Evolutionary conservation across 1,284 basidiomycete species (phyloP).

Genomic region (Vanrija pseudolonga): DNA sequence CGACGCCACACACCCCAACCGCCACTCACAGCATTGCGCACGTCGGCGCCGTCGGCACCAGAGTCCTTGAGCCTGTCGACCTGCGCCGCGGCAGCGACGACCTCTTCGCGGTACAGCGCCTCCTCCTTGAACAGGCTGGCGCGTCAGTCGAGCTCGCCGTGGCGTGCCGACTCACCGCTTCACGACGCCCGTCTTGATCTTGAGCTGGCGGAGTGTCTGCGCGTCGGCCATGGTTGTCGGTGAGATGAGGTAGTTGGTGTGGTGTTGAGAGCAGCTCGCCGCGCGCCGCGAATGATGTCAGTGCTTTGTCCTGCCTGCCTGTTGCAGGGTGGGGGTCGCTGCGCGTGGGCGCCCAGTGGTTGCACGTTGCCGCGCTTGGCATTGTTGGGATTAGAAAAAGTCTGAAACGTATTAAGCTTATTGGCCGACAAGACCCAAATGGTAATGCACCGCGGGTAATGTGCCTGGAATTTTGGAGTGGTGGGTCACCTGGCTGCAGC

Average conservation of each 20-base stretch:
- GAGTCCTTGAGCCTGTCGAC: conserved; percentile 63
- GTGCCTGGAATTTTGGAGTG: too few species aligned
- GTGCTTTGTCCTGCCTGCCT: not conserved
- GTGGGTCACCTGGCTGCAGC: too few species aligned
- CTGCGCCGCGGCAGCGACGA: conserved; percentile 58
- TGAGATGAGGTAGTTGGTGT: not conserved
- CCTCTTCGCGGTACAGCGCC: conserved; percentile 65
- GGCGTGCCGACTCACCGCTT: conserved; percentile 57
- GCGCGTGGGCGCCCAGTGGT: too few species aligned
- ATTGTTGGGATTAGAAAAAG: too few species aligned
- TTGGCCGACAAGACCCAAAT: too few species aligned
- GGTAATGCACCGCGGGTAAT: too few species aligned
- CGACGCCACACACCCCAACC: not conserved
- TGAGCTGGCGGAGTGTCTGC: conserved; percentile 57
- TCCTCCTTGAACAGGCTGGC: conserved; percentile 70
- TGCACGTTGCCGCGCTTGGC: too few species aligned
- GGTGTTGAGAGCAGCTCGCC: not conserved
- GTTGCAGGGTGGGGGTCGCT: too few species aligned
- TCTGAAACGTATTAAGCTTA: too few species aligned
- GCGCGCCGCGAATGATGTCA: not conserved
- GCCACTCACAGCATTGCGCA: conserved; percentile 71
- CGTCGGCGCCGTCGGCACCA: conserved; percentile 69
- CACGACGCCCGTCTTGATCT: conserved; percentile 71
- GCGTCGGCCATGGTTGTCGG: conserved; percentile 31
- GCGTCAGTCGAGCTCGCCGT: not conserved